A percentile compares a stretch with the other conserved stretches of the same genome.
These are phyloP conservation scores for Pythium graminicola DNA, from an alignment of 352 stramenopile species.

Conservation along the genomic window DNA sequence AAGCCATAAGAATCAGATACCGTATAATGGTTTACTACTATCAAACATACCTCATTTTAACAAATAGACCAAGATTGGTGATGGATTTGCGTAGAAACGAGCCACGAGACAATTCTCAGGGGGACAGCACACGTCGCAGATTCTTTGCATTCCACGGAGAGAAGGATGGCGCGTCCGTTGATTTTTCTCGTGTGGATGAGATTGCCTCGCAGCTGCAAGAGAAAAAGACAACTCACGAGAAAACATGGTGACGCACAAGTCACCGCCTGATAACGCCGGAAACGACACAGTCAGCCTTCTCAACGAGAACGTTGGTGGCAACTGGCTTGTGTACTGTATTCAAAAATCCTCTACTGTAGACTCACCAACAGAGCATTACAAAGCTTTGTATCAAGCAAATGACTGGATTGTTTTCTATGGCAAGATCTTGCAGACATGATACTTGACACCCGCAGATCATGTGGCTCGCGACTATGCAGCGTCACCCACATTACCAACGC, in stretches of 20 bases:
- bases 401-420: no score
- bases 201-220: conserved; percentile 8
- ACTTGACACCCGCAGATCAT: background rate
- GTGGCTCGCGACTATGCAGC: no score
- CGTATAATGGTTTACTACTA: background rate
- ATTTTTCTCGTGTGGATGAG: conserved; percentile 17
- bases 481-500: conserved; percentile 3
- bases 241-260: no score
- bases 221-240: no score
- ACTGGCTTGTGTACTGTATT: no score
- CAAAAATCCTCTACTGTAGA: no score
- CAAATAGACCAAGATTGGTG: conserved; percentile 9
- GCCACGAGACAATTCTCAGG: conserved; percentile 4
- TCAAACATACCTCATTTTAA: conserved; percentile 1
- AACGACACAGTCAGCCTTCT: no score
- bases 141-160: background rate
- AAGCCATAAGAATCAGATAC: background rate
- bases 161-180: conserved; percentile 15
- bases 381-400: no score
- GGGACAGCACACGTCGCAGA: conserved; percentile 5
- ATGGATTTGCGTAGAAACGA: conserved; percentile 10
- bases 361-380: no score
- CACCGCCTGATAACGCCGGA: no score
- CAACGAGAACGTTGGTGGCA: no score
- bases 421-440: background rate